These are phyloP conservation scores for Linnemannia schmuckeri DNA, from an alignment of 192 early-diverging fungal species.

Conservation along the genomic window DNA sequence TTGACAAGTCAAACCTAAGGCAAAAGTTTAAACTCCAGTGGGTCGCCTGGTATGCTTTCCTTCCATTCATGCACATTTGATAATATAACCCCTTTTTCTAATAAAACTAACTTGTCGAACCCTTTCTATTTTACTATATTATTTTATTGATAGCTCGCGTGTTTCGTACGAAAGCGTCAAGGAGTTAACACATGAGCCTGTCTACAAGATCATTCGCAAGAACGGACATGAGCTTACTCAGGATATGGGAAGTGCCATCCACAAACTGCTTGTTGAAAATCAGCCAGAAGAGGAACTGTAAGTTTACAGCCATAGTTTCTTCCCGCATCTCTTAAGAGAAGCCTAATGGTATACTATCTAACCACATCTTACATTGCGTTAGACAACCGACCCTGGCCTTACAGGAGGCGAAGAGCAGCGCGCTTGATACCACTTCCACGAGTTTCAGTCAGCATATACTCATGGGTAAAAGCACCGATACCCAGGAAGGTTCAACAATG, in stretches of 20 bases:
- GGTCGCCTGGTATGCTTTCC: conserved; percentile 15
- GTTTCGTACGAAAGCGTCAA: conserved; percentile 14
- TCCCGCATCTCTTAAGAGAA: background rate
- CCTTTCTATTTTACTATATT: background rate
- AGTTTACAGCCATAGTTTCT: background rate
- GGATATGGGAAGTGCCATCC: conserved; percentile 3
- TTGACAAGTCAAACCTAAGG: conserved; percentile 17
- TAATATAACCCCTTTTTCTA: background rate
- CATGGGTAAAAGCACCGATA: background rate
- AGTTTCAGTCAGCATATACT: background rate
- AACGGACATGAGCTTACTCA: conserved; percentile 12
- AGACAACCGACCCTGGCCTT: background rate
- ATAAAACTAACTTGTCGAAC: background rate
- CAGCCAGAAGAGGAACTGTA: background rate
- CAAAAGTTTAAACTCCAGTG: conserved; percentile 24
- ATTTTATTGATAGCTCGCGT: background rate
- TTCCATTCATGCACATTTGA: background rate
- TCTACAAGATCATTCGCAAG: conserved; percentile 15
- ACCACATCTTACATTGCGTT: background rate
- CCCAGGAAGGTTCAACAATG: background rate
- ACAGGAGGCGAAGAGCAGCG: background rate
- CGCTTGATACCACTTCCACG: background rate
- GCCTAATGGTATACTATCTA: background rate
- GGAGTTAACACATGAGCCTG: background rate
- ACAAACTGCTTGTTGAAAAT: background rate